These are phyloP conservation scores for Auricularia cornea DNA, from an alignment of 768 basidiomycete genomes.

Conservation along the genomic window DNA sequence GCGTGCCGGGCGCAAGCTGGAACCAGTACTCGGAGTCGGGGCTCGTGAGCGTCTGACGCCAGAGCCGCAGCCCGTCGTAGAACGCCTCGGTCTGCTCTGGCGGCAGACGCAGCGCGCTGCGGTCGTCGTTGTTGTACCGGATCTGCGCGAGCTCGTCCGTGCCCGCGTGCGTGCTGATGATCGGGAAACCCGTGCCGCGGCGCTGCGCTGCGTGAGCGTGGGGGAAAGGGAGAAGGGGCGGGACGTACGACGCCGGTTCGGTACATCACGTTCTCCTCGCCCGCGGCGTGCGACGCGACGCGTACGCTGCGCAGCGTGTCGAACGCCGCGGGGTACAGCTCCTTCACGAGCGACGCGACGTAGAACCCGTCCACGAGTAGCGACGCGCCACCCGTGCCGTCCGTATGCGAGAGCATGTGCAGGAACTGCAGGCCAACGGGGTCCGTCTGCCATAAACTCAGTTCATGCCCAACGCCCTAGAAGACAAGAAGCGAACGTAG, in stretches of 20 bases:
- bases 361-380: constrained; percentile 97
- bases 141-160: constrained; percentile 55
- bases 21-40: constrained; percentile 89
- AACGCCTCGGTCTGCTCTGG: constrained; percentile 64
- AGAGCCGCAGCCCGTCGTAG: constrained; percentile 74
- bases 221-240: neutral
- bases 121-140: constrained; percentile 92
- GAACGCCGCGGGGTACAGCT: constrained; percentile 65
- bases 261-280: constrained; percentile 41
- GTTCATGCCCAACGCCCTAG: too few species aligned
- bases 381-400: constrained; percentile 76
- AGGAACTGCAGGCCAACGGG: constrained; percentile 95
- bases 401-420: constrained; percentile 79
- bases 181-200: neutral
- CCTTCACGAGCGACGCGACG: constrained; percentile 69
- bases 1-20: constrained; percentile 79
- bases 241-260: constrained; percentile 3
- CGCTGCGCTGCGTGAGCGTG: neutral
- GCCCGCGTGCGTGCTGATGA: neutral
- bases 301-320: constrained; percentile 55
- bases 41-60: constrained; percentile 68
- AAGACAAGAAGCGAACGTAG: constrained; percentile 44
- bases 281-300: constrained; percentile 83
- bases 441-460: constrained; percentile 57
- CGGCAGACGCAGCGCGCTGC: constrained; percentile 66